Percentiles rank a stretch among this genome's conserved stretches.
phyloP scores from a whole-genome alignment of 805 yeast species.

The Naumovozyma dairenensis region DNA sequence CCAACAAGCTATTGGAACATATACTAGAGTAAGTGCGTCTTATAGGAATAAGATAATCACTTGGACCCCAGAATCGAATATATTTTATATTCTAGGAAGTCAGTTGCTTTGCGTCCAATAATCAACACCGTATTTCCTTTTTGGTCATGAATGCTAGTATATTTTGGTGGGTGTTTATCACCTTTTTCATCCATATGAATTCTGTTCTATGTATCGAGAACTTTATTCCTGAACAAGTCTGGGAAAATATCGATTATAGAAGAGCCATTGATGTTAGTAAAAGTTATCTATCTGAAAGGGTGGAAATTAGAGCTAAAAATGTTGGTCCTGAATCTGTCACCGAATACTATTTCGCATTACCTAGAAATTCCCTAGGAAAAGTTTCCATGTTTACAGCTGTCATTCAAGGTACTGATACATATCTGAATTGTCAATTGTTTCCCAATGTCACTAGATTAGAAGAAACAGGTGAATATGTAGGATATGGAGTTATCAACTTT shows the following conservation, averaged over 20 bases:
- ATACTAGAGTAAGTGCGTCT: too few species aligned
- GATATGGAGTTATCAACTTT: constrained; percentile 41
- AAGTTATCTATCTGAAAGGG: constrained; percentile 55
- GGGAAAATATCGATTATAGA: constrained; percentile 47
- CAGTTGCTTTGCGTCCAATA: too few species aligned
- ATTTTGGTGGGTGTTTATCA: constrained; percentile 3
- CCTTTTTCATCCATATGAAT: background rate
- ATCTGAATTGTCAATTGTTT: constrained; percentile 21
- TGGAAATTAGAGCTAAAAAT: constrained; percentile 49
- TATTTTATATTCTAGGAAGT: too few species aligned
- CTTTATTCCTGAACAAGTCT: constrained; percentile 17
- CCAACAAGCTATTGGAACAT: too few species aligned
- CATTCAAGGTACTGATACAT: constrained; percentile 19
- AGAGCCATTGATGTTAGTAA: constrained; percentile 56
- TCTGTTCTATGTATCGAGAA: constrained; percentile 1
- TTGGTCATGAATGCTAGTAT: background rate
- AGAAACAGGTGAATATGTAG: constrained; percentile 23
- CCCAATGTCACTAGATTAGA: constrained; percentile 17
- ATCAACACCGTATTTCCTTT: too few species aligned
- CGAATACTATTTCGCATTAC: constrained; percentile 51
- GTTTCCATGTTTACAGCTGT: constrained; percentile 39
- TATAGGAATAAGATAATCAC: too few species aligned
- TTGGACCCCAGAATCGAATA: too few species aligned
- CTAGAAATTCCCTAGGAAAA: constrained; percentile 34
- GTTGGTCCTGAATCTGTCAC: constrained; percentile 41